phyloP scores from a whole-genome alignment of 441 rosid genomes.

The Syzygium syzygioides region DNA sequence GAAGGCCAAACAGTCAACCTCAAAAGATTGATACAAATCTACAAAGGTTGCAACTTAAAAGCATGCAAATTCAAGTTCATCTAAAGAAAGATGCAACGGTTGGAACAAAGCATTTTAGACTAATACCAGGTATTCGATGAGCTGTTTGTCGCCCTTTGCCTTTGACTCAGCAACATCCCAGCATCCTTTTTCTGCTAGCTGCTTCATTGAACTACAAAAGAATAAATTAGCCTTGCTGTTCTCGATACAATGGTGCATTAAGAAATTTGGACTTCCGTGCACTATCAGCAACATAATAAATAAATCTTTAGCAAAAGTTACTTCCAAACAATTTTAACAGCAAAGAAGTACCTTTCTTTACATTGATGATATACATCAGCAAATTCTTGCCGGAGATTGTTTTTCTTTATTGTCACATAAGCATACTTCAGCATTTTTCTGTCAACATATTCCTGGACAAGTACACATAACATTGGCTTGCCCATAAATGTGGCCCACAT shows the following conservation, averaged over 20 bases:
- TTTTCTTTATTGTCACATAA: constrained; percentile 56
- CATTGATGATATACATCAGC: constrained; percentile 62
- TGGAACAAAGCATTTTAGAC: background rate
- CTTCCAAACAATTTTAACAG: background rate
- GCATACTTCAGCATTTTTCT: constrained; percentile 77
- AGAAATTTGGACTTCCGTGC: no score
- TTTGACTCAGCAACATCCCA: constrained; percentile 92
- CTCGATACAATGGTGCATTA: background rate
- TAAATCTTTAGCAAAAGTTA: background rate
- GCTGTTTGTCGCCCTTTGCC: constrained; percentile 56
- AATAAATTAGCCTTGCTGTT: background rate
- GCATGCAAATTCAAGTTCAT: background rate
- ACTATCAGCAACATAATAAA: constrained; percentile 3
- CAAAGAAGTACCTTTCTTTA: constrained; percentile 56
- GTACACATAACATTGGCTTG: constrained; percentile 56
- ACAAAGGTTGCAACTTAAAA: background rate
- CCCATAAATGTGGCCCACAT: constrained; percentile 95
- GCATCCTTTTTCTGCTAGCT: constrained; percentile 73
- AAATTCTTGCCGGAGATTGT: constrained; percentile 66
- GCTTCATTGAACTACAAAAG: constrained; percentile 58
- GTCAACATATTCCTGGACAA: constrained; percentile 60
- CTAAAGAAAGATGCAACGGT: background rate
- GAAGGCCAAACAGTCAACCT: background rate
- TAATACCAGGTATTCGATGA: constrained; percentile 68
- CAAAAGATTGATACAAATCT: background rate